Evolutionary conservation across 2,329 filamentous ascomycete genomes (phyloP), one percentile per base, ranked within the genome.

Genomic region (Pleoardoris graminearum): DNA sequence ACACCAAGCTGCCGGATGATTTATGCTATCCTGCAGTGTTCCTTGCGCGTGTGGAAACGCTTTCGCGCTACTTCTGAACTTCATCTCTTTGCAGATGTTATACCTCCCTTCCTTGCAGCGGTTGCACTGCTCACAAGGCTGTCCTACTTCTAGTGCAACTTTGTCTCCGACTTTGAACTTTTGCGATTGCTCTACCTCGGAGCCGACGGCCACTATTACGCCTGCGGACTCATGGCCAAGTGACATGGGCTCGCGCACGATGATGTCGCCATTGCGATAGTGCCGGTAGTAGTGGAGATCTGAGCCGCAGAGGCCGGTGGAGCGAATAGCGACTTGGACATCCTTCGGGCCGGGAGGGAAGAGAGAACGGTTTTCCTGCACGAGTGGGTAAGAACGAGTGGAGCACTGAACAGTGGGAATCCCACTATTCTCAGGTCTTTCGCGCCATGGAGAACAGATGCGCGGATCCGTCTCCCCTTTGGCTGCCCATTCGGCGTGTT

Each of bases 61-160:
- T 66, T 84, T 86, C 30, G 84, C 84, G 48, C 80, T 83, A 61
- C 79, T 82, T 54, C 82, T 69, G 65, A 86, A 86, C 35, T 75
- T 76, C 76, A 86, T 79, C 7, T 74, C 74, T 21, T 79, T 79
- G 74, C 84, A 86, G 58, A 86, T 83, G 60, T 86, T 86, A 67
- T 86, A 86, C 45, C 83, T 72, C 46, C 81, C 82, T 50, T 79
- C 76, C 37, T 75, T 72, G 65, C 84, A 86, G 46, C 81, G 73
- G 19, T 76, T 70, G 65, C 84, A 86, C 35, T 71, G 66, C 33
- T 89, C 85, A 77, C 93, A 97, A 0, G 91, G 90, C 47, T 90
- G 83, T 45, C 93, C 93, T 12, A 95, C 93, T 80, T 97, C 93
- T 36, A 97, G 79, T n/a, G 93, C 91, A 17, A 97, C 88, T 63